Evolutionary conservation across 176 grass and related monocot species (phyloP), one percentile per base, ranked within the genome.

Genomic region (Triticum dicoccoides): DNA sequence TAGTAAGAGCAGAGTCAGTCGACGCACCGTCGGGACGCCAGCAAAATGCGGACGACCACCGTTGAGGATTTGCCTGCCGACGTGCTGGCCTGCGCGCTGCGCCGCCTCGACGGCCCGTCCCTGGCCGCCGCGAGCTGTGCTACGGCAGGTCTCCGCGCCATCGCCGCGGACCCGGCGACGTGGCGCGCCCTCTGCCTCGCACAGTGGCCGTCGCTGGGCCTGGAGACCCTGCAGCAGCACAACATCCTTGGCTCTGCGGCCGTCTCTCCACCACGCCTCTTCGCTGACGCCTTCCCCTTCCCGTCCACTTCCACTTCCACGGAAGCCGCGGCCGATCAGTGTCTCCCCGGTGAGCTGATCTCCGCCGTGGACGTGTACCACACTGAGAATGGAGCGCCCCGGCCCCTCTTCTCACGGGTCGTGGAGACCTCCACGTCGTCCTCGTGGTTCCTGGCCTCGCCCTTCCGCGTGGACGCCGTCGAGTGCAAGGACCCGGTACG

Each of bases 181-280:
- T 93, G 91, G 91, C 88, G 91, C 37, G 88, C 89, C n/a, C 88
- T 93, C 82, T 93, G 91, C 86, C 49, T 90, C 66, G 30, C 79
- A 4, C 70, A 61, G 0, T 93, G 91, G 91, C 88, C 88, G 5
- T 93, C 91, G 21, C 82, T 93, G 4, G 73, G 13, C 9, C 10
- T 42, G 39, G 49, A 82, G 14, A 78, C 82, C 0, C 9, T 11
- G 17, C 52, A 0, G 17, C 0, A 20, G 1, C 49, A 5, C 51
- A 20, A 2, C 47, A 2, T 51, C 47, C 47, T 51, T 51, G 42
- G 90, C 78, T 79, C 88, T 27, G 6, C 64, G 52, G 12, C 82
- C 58, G 8, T 77, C 34, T 61, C 91, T 0, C 64, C 82, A 1
- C 88, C 69, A 54, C 73, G 65, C 29, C 83, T 93, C 88, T 93